phyloP scores from a whole-genome alignment of 352 stramenopile genomes.

The Pythium grandisporangium region DNA sequence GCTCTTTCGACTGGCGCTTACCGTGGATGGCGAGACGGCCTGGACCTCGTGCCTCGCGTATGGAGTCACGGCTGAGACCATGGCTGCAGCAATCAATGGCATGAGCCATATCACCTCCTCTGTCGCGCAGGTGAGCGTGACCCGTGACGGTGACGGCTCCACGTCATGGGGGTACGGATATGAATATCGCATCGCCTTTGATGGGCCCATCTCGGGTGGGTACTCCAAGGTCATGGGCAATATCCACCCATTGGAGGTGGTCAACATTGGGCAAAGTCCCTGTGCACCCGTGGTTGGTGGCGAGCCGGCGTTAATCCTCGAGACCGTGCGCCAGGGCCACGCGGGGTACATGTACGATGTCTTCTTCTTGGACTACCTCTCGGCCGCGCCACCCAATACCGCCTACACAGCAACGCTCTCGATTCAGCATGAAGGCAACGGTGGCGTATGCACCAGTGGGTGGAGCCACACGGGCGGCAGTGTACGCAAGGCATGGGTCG shows the following conservation, averaged over 20 bases:
- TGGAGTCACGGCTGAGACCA: conserved; percentile 37
- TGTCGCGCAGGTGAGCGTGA: conserved; percentile 56
- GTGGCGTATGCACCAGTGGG: conserved; percentile 7
- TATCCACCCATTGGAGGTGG: conserved; percentile 30
- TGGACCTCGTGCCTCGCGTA: conserved; percentile 67
- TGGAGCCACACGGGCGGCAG: conserved; percentile 26
- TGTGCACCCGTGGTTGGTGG: conserved; percentile 32
- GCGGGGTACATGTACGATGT: conserved; percentile 69
- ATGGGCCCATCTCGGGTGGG: conserved; percentile 39
- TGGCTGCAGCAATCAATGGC: conserved; percentile 56
- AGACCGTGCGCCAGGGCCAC: conserved; percentile 53
- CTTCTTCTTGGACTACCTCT: conserved; percentile 48
- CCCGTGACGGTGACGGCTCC: conserved; percentile 47
- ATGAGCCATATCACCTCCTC: conserved; percentile 28
- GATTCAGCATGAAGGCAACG: conserved; percentile 23
- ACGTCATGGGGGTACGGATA: conserved; percentile 69
- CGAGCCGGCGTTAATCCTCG: conserved; percentile 46
- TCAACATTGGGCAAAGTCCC: conserved; percentile 32
- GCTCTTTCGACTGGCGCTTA: conserved; percentile 60
- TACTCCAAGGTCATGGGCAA: conserved; percentile 53
- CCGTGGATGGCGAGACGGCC: conserved; percentile 34
- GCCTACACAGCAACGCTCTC: conserved; percentile 22
- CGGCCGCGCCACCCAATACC: too few species aligned
- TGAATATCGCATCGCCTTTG: conserved; percentile 64
- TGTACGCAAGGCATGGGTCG: conserved; percentile 29